Base-by-base conservation (phyloP, 2,329 filamentous ascomycete species). In the Emergomyces orientalis region DNA sequence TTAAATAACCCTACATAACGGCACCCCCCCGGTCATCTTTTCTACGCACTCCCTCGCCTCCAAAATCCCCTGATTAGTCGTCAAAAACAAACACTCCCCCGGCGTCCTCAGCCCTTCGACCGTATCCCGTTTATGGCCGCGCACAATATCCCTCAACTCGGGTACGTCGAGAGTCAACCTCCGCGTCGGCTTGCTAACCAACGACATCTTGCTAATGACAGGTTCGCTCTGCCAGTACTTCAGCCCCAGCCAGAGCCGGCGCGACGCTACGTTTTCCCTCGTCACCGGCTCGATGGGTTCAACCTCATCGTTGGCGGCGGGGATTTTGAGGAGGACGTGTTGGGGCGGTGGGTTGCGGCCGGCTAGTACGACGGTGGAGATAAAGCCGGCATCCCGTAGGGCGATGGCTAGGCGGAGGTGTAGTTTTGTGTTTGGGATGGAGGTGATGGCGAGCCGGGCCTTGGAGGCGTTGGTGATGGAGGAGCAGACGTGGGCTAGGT, bases 191-290 rank as follows among this genome's bases (percentile, higher is more conserved):
- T 87, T 93, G 71, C 84, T 88, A 64, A 96, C 80, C 71, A 88
- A 74, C 58, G 76, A 75, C 70, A 93, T 82, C 67, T 84, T 82
- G 65, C 80, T 81, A 68, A 97, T 77, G 27, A 96, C 91, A 6
- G 92, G 90, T 75, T 87, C 81, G 72, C 88, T 88, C 68, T 91
- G 86, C 84, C 85, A 90, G 82, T 96, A 96, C 79, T 96, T 96
- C 71, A 96, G 79, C 0, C 91, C 91, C 14, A 97, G 77, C 92
- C 92, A 97, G 67, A 97, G 79, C 64, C 92, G 82, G 72, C 90
- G 83, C 47, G 80, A 82, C 4, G 91, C 84, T 45, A 91, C 84
- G 76, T 95, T 96, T 69, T 79, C 80, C 65, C 81, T 79, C 57
- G 87, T 91, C 63, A 90, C 81, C 17, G 79, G 80, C 68, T 84